phyloP scores from a whole-genome alignment of 305 asterid genomes.

The Fraxinus xanthoxyloides region DNA sequence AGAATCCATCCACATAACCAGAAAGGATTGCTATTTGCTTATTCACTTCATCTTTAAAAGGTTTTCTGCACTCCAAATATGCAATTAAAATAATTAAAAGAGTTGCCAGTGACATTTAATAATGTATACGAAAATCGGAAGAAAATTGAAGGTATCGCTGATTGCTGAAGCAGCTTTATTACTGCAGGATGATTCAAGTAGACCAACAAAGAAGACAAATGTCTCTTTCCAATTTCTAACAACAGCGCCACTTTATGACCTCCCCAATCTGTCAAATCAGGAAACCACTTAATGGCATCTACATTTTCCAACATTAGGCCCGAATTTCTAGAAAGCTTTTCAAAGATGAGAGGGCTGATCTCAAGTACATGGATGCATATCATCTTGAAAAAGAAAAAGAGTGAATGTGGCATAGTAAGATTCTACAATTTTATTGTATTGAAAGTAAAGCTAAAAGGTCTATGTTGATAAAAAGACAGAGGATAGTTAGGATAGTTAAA shows the following conservation, averaged over 20 bases:
- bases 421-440: background rate
- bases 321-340: conserved; percentile 47
- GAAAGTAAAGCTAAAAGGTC: background rate
- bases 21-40: conserved; percentile 47
- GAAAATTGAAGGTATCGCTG: conserved; percentile 11
- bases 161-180: conserved; percentile 53
- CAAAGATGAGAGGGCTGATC: conserved; percentile 63
- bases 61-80: conserved; percentile 52
- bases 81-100: conserved; percentile 12
- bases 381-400: conserved; percentile 58
- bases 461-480: background rate
- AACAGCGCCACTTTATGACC: conserved; percentile 75
- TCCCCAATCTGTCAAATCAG: conserved; percentile 90
- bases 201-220: conserved; percentile 60
- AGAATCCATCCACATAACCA: conserved; percentile 27
- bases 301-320: conserved; percentile 34
- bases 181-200: conserved; percentile 54
- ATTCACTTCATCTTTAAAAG: conserved; percentile 57
- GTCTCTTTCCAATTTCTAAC: conserved; percentile 87
- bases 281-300: conserved; percentile 58
- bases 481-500: background rate
- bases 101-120: background rate
- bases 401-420: background rate
- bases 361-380: conserved; percentile 82
- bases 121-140: background rate